Conservation (phyloP, 192 early-diverging fungal species). For the Coemansia asiatica region DNA sequence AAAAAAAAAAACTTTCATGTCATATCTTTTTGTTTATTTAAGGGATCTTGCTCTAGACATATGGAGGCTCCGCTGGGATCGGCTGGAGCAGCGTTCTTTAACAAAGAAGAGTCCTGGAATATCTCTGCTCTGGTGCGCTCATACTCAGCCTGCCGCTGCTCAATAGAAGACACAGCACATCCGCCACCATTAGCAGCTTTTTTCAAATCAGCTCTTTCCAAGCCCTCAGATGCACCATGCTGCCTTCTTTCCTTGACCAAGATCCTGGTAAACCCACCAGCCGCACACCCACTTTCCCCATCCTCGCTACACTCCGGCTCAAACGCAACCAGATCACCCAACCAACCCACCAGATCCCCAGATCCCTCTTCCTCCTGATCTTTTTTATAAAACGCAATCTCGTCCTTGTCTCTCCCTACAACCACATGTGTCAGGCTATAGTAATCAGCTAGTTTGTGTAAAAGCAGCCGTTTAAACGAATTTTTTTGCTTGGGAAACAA, state of each 20-base stretch:
- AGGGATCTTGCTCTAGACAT: neutral
- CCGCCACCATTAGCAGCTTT: neutral
- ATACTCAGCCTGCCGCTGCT: constrained; percentile 37
- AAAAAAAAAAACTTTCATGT: too few species aligned
- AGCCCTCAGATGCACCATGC: too few species aligned
- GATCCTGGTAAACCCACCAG: constrained; percentile 18
- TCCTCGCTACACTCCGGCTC: too few species aligned
- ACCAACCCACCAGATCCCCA: too few species aligned
- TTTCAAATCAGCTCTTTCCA: neutral
- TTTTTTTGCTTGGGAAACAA: constrained; percentile 19
- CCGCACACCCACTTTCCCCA: neutral
- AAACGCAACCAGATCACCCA: too few species aligned
- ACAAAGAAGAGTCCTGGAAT: constrained; percentile 15
- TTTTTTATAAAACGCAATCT: constrained; percentile 29
- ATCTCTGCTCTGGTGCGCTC: constrained; percentile 37
- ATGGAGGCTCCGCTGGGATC: neutral
- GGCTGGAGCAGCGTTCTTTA: neutral
- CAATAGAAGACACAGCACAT: constrained; percentile 16
- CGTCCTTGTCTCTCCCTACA: constrained; percentile 19
- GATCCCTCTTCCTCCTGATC: too few species aligned
- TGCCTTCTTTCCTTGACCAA: constrained; percentile 12
- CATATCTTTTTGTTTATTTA: too few species aligned
- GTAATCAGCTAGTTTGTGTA: constrained; percentile 31
- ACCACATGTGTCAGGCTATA: constrained; percentile 27
- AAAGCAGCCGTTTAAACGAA: constrained; percentile 26